Percentiles rank a stretch among this genome's conserved stretches.
Evolutionary conservation across 192 early-diverging fungal species (phyloP).

Genomic region (Linnemannia zychae): DNA sequence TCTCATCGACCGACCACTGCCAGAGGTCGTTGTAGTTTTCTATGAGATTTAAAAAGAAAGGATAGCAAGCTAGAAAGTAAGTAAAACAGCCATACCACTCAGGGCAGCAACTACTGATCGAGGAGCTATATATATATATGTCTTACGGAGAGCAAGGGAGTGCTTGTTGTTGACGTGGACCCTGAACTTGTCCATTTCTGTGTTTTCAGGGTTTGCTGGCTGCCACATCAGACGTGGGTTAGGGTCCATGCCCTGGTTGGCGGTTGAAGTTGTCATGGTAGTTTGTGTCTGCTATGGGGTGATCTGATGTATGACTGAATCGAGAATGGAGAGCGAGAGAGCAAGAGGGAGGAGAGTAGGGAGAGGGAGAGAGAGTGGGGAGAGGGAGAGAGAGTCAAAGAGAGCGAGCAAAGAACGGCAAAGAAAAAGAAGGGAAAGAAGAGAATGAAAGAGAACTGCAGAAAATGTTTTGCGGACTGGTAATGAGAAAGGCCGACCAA

Average conservation of each 20-base stretch:
- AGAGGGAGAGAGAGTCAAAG: constrained; percentile 1
- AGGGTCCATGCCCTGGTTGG: constrained; percentile 48
- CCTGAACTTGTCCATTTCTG: constrained; percentile 81
- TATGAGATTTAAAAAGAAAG: constrained; percentile 13
- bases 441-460: background rate
- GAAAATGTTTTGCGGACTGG: background rate
- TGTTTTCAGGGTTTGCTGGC: constrained; percentile 67
- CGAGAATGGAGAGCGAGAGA: background rate
- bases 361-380: background rate
- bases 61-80: constrained; percentile 3
- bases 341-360: background rate
- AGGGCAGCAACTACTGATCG: too few species aligned
- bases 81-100: too few species aligned
- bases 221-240: constrained; percentile 71
- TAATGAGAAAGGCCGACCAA: too few species aligned
- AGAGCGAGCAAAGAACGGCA: background rate
- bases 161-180: constrained; percentile 78
- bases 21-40: constrained; percentile 82
- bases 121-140: background rate
- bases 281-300: background rate
- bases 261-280: constrained; percentile 16
- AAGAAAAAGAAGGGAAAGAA: background rate
- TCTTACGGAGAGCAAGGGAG: constrained; percentile 68
- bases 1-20: constrained; percentile 84
- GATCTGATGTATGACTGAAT: background rate